These are phyloP conservation scores for Colletotrichum somersetense DNA, from an alignment of 2,329 filamentous ascomycete genomes.

Conservation along the genomic window DNA sequence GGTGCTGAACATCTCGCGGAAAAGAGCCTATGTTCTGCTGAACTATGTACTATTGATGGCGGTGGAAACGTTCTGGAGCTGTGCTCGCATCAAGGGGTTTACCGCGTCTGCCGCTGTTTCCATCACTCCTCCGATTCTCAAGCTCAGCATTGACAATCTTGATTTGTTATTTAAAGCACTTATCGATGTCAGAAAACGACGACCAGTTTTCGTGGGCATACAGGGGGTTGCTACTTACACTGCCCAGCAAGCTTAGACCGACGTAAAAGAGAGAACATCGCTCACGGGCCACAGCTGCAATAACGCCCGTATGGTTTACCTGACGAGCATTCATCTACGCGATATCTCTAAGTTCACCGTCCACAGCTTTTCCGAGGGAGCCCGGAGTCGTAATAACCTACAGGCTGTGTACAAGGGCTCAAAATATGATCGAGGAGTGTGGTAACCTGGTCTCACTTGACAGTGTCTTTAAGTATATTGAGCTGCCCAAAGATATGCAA, in stretches of 20 bases:
- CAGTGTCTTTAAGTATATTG: conserved; percentile 53
- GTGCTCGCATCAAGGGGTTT: conserved; percentile 57
- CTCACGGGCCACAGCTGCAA: conserved; percentile 69
- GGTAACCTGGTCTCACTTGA: conserved; percentile 51
- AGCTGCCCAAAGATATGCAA: conserved; percentile 51
- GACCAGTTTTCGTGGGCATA: conserved; percentile 65
- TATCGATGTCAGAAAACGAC: conserved; percentile 53
- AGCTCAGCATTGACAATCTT: conserved; percentile 60
- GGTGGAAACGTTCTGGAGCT: conserved; percentile 26
- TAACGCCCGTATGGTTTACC: conserved; percentile 70
- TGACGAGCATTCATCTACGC: conserved; percentile 70
- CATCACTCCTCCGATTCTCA: conserved; percentile 52
- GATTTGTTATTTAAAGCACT: conserved; percentile 55
- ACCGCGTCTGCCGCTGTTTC: conserved; percentile 63
- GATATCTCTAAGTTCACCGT: conserved; percentile 73
- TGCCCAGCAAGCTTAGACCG: conserved; percentile 61
- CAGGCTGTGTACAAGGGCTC: conserved; percentile 60
- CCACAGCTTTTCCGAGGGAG: conserved; percentile 62
- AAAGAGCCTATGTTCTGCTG: conserved; percentile 57
- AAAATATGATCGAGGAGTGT: conserved; percentile 59
- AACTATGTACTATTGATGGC: conserved; percentile 51
- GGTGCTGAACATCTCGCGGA: conserved; percentile 58
- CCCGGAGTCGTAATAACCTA: conserved; percentile 60
- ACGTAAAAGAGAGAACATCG: conserved; percentile 56
- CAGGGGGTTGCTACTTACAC: conserved; percentile 67